Base-by-base conservation (phyloP, 1,284 basidiomycete genomes). In the Boletus semigastroideus region DNA sequence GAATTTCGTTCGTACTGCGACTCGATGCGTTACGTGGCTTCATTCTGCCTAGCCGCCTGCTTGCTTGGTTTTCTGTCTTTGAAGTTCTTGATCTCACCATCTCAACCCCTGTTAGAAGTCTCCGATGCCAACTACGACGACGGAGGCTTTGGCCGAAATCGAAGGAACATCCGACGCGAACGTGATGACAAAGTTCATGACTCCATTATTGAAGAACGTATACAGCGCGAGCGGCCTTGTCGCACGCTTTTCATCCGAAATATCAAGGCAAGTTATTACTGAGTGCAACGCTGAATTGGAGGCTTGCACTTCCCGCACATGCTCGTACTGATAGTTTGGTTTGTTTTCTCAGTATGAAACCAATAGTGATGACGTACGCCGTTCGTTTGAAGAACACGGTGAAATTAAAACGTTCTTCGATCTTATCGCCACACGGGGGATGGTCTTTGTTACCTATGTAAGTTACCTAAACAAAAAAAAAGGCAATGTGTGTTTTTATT, bases 321-420 rank as follows among this genome's bases (percentile, higher is more conserved):
- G n/a, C 30, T 42, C n/a, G 42, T 58, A 33, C 65, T 66, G 56
- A 67, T 49, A 19, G 28, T 31, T 8, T 46, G 22, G 5, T 25
- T 25, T 25, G 2, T 33, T 51, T 55, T 69, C 12, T 55, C 71
- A 96, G 95, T 98, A 96, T 74, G 92, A 95, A 74, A 92, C 93
- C 19, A 82, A 87, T 61, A 87, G 90, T 59, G 83, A 86, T 11
- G 85, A 90, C 65, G 85, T 98, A n/a, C 84, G 88, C 57, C 78
- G 78, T 34, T 82, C 84, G 48, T 99, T 98, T 72, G 90, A 92
- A 71, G 84, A 89, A 54, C 92, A 92, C 69, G 96, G 96, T 53
- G 92, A 95, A 67, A 91, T 98, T 74, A 94, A 94, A 73, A 95
- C 92, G 2, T 98, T 95, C 71, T 98, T 97, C 69, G 96, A 99